These are phyloP conservation scores for Bromus sterilis DNA, from an alignment of 176 grass and related monocot species.

Conservation along the genomic window DNA sequence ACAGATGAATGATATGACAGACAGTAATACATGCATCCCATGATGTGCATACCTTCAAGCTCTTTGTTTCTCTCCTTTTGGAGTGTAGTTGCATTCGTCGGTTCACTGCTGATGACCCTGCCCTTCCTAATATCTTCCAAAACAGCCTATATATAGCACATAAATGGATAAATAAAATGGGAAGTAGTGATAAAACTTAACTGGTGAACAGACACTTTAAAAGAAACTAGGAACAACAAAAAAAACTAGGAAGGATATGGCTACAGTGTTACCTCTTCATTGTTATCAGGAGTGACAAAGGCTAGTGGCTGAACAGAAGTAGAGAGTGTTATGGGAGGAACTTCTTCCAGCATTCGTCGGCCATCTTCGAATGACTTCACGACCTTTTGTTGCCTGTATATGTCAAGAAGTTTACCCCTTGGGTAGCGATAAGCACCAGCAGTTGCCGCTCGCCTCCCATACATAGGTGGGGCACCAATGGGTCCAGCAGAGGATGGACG, in stretches of 20 bases:
- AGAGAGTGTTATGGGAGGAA: slow-evolving; percentile 65
- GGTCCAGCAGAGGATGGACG: slow-evolving; percentile 37
- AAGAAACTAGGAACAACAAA: too few relatives aligned
- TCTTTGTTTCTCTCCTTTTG: slow-evolving; percentile 32
- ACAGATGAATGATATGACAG: not conserved
- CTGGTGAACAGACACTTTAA: not conserved
- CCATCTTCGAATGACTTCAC: slow-evolving; percentile 31
- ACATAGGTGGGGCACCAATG: slow-evolving; percentile 58
- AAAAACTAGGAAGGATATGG: not conserved
- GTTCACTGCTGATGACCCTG: slow-evolving; percentile 55
- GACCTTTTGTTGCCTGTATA: slow-evolving; percentile 71
- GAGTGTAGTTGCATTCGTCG: slow-evolving; percentile 10
- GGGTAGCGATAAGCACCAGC: slow-evolving; percentile 59
- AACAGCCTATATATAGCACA: slow-evolving; percentile 39
- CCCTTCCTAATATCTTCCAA: slow-evolving; percentile 85
- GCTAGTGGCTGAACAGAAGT: slow-evolving; percentile 59
- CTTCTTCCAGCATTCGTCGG: slow-evolving; percentile 43
- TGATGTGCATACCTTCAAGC: slow-evolving; percentile 27
- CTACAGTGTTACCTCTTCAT: slow-evolving; percentile 63
- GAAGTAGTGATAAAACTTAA: not conserved
- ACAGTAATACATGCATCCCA: not conserved
- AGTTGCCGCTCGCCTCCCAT: slow-evolving; percentile 25
- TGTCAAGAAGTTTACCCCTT: slow-evolving; percentile 92
- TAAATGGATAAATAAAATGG: slow-evolving; percentile 4
- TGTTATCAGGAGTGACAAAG: slow-evolving; percentile 56